Evolutionary conservation across 352 stramenopile species (phyloP), one percentile per base, ranked within the genome.

Genomic region (Phytophthora nicotianae): DNA sequence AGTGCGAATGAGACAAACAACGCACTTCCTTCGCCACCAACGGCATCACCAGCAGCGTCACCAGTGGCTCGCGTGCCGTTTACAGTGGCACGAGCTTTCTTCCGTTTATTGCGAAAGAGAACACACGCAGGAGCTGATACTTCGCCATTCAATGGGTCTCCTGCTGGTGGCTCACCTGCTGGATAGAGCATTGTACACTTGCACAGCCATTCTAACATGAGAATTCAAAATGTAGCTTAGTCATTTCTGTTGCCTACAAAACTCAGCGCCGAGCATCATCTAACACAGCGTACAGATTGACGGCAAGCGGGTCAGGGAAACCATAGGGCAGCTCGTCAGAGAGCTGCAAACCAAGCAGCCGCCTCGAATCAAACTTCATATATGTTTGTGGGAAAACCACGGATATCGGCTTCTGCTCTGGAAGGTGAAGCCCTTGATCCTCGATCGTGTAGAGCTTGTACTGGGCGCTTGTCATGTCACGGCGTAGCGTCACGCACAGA

Each of bases 41-140:
- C 53, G 13, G 60, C 74, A 5, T 72, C 66, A 1, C 38, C 70
- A 53, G 52, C 52, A 4, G 66, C 50, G 3, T 74, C 72, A 19
- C 62, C 61, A 10, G 55, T 74, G 1, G 62, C 64, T 43, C 74
- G 63, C 35, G 80, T 91, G 7, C 77, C 84, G 3, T 88, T 89
- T 62, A 81, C 80, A 6, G 81, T 86, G 17, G 82, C 81, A 11
- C 79, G 72, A 51, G 75, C 80, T 6, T 93, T 93, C 55, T 93
- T 93, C 41, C 75, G 76, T 0, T 71, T 87, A 26, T 58, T 93
- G 24, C 62, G 77, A 45, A 78, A 86, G 51, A 81, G 70, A 58
- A 58, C 72, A 32, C 55, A 58, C 13, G 33, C 56, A 50, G 19
- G 55, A 61, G 26, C 48, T 43, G 13, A 24, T 16, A 38, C 51